phyloP scores from a whole-genome alignment of 257 asterid species.

The Dorcoceras hygrometricum region DNA sequence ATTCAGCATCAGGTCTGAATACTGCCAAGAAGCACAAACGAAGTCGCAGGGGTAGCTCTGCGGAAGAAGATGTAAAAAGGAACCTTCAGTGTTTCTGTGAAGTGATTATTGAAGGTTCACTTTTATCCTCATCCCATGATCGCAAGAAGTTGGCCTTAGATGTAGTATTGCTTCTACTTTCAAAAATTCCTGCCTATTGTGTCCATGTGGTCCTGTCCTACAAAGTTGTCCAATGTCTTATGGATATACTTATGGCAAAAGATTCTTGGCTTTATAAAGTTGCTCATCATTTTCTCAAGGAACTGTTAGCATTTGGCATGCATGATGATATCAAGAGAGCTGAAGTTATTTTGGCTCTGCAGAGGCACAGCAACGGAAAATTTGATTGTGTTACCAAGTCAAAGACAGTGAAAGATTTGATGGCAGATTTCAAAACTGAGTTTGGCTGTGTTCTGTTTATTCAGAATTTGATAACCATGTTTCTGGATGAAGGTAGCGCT shows the following conservation, averaged over 20 bases:
- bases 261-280: conserved; percentile 92
- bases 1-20: conserved; percentile 41
- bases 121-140: conserved; percentile 85
- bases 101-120: conserved; percentile 76
- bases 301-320: conserved; percentile 71
- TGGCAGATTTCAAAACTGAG: conserved; percentile 75
- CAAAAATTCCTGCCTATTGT: conserved; percentile 67
- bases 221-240: conserved; percentile 81
- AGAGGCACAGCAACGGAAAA: conserved; percentile 84
- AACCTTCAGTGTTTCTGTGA: conserved; percentile 64
- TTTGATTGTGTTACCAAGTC: conserved; percentile 79
- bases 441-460: conserved; percentile 70
- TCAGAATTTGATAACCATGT: conserved; percentile 66
- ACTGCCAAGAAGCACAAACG: conserved; percentile 74
- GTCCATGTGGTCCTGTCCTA: conserved; percentile 52
- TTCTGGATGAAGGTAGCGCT: conserved; percentile 75
- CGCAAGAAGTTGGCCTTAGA: conserved; percentile 87
- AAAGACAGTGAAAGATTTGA: conserved; percentile 70
- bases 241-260: conserved; percentile 78
- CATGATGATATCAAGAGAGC: conserved; percentile 72
- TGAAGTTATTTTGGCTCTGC: conserved; percentile 83
- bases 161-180: conserved; percentile 66
- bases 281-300: conserved; percentile 71
- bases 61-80: conserved; percentile 68
- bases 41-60: conserved; percentile 56